Evolutionary conservation across 768 basidiomycete genomes (phyloP).

Genomic region (Tricholoma matsutake): DNA sequence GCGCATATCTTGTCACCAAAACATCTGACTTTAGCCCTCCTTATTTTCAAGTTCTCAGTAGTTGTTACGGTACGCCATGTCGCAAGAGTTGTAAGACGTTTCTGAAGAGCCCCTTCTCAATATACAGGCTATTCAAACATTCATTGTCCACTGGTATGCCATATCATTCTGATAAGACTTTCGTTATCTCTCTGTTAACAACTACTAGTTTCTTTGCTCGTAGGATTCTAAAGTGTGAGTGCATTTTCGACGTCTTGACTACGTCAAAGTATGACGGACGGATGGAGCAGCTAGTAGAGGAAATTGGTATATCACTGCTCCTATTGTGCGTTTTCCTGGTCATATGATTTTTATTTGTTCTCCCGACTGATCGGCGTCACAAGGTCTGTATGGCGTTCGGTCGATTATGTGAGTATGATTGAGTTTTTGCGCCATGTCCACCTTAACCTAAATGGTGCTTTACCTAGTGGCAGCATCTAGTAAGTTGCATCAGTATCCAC

Average conservation of each 20-base stretch:
- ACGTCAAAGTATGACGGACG: neutral
- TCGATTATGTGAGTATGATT: conserved; percentile 17
- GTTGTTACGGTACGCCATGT: conserved; percentile 12
- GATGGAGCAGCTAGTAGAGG: conserved; percentile 18
- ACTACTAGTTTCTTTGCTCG: conserved; percentile 11
- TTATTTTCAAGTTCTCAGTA: conserved; percentile 9
- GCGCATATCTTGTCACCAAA: neutral
- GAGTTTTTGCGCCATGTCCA: neutral
- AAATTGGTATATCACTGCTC: conserved; percentile 24
- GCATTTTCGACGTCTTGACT: neutral
- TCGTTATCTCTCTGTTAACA: neutral
- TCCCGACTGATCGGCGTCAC: neutral
- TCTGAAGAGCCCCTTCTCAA: neutral
- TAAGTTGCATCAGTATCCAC: conserved; percentile 4
- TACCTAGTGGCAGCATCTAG: conserved; percentile 20
- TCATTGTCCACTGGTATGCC: conserved; percentile 23
- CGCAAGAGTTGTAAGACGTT: neutral
- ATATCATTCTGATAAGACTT: neutral
- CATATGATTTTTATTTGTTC: neutral
- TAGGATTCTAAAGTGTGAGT: conserved; percentile 16
- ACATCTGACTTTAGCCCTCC: neutral
- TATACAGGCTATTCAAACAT: conserved; percentile 24
- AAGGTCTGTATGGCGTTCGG: conserved; percentile 19
- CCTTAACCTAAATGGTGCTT: neutral
- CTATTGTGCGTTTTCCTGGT: conserved; percentile 16